Evolutionary conservation across 2,329 filamentous ascomycete species (phyloP), one percentile per base, ranked within the genome.

Genomic region (Trichoderma endophyticum): DNA sequence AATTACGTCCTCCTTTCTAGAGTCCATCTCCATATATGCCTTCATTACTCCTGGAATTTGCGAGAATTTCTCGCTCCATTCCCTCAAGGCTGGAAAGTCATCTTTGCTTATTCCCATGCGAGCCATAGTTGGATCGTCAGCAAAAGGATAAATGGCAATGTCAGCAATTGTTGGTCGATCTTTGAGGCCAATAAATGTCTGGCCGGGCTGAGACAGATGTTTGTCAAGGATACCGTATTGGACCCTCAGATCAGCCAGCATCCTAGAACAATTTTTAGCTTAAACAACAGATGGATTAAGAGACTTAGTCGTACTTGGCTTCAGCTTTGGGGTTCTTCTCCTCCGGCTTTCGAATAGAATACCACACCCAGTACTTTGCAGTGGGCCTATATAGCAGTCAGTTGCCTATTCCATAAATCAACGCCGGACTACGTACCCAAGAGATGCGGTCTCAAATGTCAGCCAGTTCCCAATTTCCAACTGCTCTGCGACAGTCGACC

Each of bases 131-230:
- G 63, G 65, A 24, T 71, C 72, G n/a, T 73, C 63, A 0, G 72
- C 72, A 24, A 74, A 65, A 11, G 73, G 73, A 8, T 62, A 65
- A 21, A 72, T 73, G 5, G 73, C 63, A 66, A 74, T 72, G 43
- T 74, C 73, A 5, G 73, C 73, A 39, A 74, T 67, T 8, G 73
- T 74, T 8, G 69, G 62, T 14, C 73, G 59, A 36, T 68, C 69
- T 24, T 61, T 66, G 14, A 74, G 36, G 6, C 68, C 73, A 5
- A 74, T 59, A 24, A 72, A 74, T 3, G 34, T 54, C 21, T 73
- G 73, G 1, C 72, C 73, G 0, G 73, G 69, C 69, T 74, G 51
- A 14, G 60, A 70, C 2, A 74, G 61, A 64, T 63, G 71, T 26
- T 18, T 43, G 7, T 72, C 56, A 1, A 72, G 28, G 56, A 72